A percentile compares a stretch with the other conserved stretches of the same genome.
Conservation (phyloP, 2,329 filamentous ascomycete genomes). For the Beauveria sp. region DNA sequence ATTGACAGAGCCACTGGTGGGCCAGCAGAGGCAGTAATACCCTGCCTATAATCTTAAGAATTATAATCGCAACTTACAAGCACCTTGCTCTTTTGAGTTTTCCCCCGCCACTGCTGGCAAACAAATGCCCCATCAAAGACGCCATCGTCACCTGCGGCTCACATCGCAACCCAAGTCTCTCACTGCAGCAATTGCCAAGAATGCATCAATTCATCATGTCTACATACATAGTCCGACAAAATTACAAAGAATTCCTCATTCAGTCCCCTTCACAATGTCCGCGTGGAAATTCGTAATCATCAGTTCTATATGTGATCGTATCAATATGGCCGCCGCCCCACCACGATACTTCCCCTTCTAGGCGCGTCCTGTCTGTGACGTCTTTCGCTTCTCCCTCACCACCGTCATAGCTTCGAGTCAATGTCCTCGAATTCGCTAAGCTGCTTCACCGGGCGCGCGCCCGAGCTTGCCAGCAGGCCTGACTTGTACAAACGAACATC, state of each 20-base stretch:
- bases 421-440: slow-evolving; percentile 80
- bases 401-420: slow-evolving; percentile 63
- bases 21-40: too few species aligned
- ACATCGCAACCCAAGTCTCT: neutral
- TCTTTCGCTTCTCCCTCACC: neutral
- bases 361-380: neutral
- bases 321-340: neutral
- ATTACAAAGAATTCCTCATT: neutral
- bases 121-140: neutral
- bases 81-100: too few species aligned
- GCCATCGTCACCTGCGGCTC: neutral
- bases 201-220: neutral
- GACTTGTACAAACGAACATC: slow-evolving; percentile 79
- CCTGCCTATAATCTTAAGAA: too few species aligned
- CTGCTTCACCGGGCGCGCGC: slow-evolving; percentile 64
- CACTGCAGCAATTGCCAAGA: neutral
- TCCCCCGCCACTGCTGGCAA: neutral
- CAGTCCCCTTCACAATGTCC: neutral
- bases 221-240: neutral
- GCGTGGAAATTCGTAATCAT: slow-evolving; percentile 5
- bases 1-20: too few species aligned
- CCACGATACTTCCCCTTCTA: neutral
- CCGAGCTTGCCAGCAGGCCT: slow-evolving; percentile 61
- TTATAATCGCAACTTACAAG: too few species aligned
- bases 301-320: slow-evolving; percentile 3